These are phyloP conservation scores for Hypoxylon cercidicola DNA, from an alignment of 495 filamentous ascomycete genomes.

Conservation along the genomic window DNA sequence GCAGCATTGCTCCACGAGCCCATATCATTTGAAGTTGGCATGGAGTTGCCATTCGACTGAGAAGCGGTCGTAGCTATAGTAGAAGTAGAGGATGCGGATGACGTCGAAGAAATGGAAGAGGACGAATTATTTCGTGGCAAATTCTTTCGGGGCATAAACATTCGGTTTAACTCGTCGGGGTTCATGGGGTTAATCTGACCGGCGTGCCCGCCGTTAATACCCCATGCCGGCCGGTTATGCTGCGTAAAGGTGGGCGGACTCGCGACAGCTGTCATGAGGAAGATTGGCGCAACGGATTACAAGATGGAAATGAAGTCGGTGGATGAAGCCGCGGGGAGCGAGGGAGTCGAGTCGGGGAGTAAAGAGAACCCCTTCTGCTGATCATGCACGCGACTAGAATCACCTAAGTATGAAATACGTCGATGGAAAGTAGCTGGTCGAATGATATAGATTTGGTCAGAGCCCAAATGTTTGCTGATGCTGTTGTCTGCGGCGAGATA, in stretches of 20 bases:
- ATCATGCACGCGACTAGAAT: conserved; percentile 40
- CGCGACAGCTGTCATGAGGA: conserved; percentile 94
- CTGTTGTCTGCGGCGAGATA: conserved; percentile 28
- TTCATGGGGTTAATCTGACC: conserved; percentile 78
- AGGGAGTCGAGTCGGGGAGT: conserved; percentile 35
- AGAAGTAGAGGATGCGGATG: conserved; percentile 71
- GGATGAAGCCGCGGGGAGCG: conserved; percentile 46
- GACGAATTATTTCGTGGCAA: conserved; percentile 88
- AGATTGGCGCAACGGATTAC: conserved; percentile 33
- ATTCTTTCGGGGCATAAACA: conserved; percentile 87
- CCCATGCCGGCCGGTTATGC: conserved; percentile 70
- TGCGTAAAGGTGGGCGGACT: conserved; percentile 88
- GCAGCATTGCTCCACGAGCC: conserved; percentile 59
- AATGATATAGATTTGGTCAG: conserved; percentile 9
- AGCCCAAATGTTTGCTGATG: conserved; percentile 22
- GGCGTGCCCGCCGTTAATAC: conserved; percentile 78
- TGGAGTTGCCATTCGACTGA: conserved; percentile 53
- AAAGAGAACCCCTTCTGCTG: conserved; percentile 28
- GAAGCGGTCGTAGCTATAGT: conserved; percentile 60
- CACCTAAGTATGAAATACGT: conserved; percentile 17
- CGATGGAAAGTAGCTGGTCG: conserved; percentile 15
- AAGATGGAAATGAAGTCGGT: conserved; percentile 53
- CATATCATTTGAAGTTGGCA: conserved; percentile 53
- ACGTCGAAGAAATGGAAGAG: conserved; percentile 79
- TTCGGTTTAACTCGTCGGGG: conserved; percentile 85